phyloP scores from a whole-genome alignment of 306 rosid genomes.

The Senna siamea region DNA sequence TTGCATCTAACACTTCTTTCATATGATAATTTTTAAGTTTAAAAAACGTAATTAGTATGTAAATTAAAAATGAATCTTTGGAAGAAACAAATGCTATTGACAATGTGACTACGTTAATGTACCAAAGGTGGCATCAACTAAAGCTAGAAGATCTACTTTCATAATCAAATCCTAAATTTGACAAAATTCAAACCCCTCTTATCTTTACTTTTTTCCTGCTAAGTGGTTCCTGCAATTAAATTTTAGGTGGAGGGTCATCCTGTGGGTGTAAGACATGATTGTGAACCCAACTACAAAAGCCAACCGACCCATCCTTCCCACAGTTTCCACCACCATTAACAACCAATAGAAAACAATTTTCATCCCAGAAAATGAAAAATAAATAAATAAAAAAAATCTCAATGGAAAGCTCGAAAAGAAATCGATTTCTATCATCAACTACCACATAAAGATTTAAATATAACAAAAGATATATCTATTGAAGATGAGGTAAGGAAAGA shows the following conservation, averaged over 20 bases:
- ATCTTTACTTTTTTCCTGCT: background rate
- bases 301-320: constrained; percentile 41
- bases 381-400: constrained; percentile 18
- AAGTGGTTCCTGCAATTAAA: constrained; percentile 40
- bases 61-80: too few species aligned
- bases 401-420: constrained; percentile 23
- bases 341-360: constrained; percentile 34
- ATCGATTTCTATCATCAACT: constrained; percentile 35
- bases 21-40: too few species aligned
- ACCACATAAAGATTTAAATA: constrained; percentile 23
- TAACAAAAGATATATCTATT: constrained; percentile 9
- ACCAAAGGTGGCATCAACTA: background rate
- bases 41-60: too few species aligned
- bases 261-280: constrained; percentile 36
- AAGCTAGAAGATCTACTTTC: constrained; percentile 18
- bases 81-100: background rate
- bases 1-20: background rate
- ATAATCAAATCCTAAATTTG: constrained; percentile 26
- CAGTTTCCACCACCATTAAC: constrained; percentile 42
- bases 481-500: background rate
- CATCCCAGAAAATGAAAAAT: background rate
- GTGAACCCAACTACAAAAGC: constrained; percentile 46
- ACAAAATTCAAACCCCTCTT: background rate
- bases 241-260: constrained; percentile 50
- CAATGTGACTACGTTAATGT: constrained; percentile 26